These are phyloP conservation scores for Aspergillus bertholletiae DNA, from an alignment of 495 filamentous ascomycete species.

Conservation along the genomic window DNA sequence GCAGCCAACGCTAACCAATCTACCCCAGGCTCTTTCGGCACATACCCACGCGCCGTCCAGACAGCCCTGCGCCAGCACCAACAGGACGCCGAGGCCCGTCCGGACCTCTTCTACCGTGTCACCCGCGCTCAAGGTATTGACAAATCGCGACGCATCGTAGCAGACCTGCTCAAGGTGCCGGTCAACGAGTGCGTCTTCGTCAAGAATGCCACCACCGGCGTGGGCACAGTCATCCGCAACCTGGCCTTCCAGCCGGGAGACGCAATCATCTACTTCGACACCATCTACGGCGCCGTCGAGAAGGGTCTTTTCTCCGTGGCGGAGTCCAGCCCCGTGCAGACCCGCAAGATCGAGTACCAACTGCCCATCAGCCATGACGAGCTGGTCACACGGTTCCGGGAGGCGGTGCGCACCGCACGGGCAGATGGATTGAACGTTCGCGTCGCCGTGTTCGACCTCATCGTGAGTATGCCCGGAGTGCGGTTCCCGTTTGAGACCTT, in stretches of 20 bases:
- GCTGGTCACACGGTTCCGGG: slow-evolving; percentile 50
- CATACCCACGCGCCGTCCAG: slow-evolving; percentile 61
- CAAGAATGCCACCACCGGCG: slow-evolving; percentile 74
- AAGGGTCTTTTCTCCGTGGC: slow-evolving; percentile 65
- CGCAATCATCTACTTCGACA: slow-evolving; percentile 64
- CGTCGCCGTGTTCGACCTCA: slow-evolving; percentile 75
- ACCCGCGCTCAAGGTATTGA: slow-evolving; percentile 56
- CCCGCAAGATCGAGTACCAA: slow-evolving; percentile 36
- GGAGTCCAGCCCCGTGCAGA: slow-evolving; percentile 49
- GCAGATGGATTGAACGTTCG: slow-evolving; percentile 45
- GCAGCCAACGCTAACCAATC: slow-evolving; percentile 1
- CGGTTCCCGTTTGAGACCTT: slow-evolving; percentile 74
- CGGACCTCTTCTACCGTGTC: slow-evolving; percentile 72
- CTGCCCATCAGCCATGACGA: slow-evolving; percentile 62
- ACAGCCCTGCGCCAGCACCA: slow-evolving; percentile 56
- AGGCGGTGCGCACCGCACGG: slow-evolving; percentile 39
- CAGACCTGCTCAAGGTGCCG: slow-evolving; percentile 59
- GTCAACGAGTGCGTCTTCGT: slow-evolving; percentile 68
- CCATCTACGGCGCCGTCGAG: slow-evolving; percentile 73
- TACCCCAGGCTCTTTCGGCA: slow-evolving; percentile 72
- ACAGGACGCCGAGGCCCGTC: slow-evolving; percentile 55
- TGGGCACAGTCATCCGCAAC: slow-evolving; percentile 77
- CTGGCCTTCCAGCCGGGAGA: slow-evolving; percentile 57
- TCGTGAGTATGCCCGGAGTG: slow-evolving; percentile 71
- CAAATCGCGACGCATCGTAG: slow-evolving; percentile 59